Conservation (phyloP, 208 protist species). For the Lotmaria passim region DNA sequence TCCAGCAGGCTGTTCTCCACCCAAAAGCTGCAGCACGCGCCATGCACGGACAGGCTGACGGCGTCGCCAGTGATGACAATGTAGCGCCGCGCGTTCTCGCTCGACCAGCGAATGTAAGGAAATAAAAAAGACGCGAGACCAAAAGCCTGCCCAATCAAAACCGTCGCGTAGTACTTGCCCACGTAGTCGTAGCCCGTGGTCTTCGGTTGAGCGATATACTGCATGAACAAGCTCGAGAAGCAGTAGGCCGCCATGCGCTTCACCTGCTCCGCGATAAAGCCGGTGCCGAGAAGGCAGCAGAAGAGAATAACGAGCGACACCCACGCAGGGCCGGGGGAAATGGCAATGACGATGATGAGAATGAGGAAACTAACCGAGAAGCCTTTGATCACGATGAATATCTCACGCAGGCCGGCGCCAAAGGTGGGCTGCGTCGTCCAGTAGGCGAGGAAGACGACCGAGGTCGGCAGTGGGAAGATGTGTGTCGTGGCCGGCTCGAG, state of each 20-base stretch:
- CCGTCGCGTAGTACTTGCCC: slow-evolving; percentile 71
- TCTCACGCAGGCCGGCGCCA: slow-evolving; percentile 77
- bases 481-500: slow-evolving; percentile 63
- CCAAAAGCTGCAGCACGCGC: slow-evolving; percentile 82
- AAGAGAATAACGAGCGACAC: slow-evolving; percentile 77
- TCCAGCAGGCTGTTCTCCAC: slow-evolving; percentile 58
- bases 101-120: slow-evolving; percentile 87
- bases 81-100: slow-evolving; percentile 76
- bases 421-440: slow-evolving; percentile 88
- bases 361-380: slow-evolving; percentile 66
- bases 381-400: slow-evolving; percentile 72
- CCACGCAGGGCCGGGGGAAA: slow-evolving; percentile 59
- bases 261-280: slow-evolving; percentile 77
- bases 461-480: slow-evolving; percentile 77
- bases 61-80: slow-evolving; percentile 69
- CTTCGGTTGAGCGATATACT: slow-evolving; percentile 58
- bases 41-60: slow-evolving; percentile 82
- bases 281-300: slow-evolving; percentile 52
- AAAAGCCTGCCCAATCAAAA: slow-evolving; percentile 76
- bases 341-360: slow-evolving; percentile 65
- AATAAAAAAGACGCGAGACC: slow-evolving; percentile 79
- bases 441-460: slow-evolving; percentile 77
- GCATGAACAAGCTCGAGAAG: slow-evolving; percentile 72
- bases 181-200: slow-evolving; percentile 69
- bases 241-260: slow-evolving; percentile 78